These are phyloP conservation scores for Sugiyamaella smithiae DNA, from an alignment of 805 yeast species.

Conservation along the genomic window DNA sequence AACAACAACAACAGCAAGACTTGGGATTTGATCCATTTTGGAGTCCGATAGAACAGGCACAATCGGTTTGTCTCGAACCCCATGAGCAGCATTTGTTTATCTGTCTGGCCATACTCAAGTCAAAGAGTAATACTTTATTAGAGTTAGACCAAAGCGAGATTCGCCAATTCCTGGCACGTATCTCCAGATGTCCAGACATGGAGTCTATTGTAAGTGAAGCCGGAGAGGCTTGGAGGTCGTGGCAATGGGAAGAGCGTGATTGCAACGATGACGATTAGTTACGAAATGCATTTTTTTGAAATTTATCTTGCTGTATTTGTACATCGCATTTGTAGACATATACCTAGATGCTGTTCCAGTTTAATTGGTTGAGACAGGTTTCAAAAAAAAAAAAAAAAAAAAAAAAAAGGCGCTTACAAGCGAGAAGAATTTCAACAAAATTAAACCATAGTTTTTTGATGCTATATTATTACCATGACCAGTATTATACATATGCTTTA, in stretches of 20 bases:
- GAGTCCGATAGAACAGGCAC: conserved; percentile 41
- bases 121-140: conserved; percentile 70
- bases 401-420: background rate
- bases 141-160: conserved; percentile 92
- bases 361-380: too few relatives aligned
- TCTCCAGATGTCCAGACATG: conserved; percentile 56
- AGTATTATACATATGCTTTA: background rate
- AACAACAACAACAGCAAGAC: conserved; percentile 23
- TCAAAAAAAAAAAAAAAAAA: background rate
- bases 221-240: conserved; percentile 84
- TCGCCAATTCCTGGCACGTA: conserved; percentile 62
- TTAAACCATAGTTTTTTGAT: background rate
- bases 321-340: too few relatives aligned
- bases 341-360: background rate
- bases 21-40: conserved; percentile 62
- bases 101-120: conserved; percentile 73
- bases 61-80: conserved; percentile 25
- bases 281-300: conserved; percentile 1
- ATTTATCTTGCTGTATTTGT: background rate
- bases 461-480: background rate
- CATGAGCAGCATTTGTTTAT: conserved; percentile 75
- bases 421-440: conserved; percentile 5
- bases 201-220: conserved; percentile 73
- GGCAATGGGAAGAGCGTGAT: conserved; percentile 58
- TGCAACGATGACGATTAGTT: conserved; percentile 38